phyloP scores from a whole-genome alignment of 164 flowering plant genomes.

The Umbilicus rupestris region DNA sequence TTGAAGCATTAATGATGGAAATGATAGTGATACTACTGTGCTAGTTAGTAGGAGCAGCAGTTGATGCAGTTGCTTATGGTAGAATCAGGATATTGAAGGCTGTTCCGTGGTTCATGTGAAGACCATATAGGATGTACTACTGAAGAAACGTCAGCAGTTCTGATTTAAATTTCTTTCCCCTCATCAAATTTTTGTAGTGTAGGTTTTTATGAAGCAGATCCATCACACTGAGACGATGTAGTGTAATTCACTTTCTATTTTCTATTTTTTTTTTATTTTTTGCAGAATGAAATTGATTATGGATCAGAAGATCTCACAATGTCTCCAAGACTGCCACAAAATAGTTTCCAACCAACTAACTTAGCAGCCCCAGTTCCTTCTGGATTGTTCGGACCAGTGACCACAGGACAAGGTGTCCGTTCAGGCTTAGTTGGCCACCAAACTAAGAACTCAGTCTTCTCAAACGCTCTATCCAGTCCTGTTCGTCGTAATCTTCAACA shows the following conservation, averaged over 20 bases:
- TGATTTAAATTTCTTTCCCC: not conserved
- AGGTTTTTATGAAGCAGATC: not conserved
- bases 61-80: not conserved
- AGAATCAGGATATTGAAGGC: no score
- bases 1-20: not conserved
- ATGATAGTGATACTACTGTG: not conserved
- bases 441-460: slow-evolving; percentile 51
- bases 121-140: not conserved
- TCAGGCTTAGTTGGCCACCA: slow-evolving; percentile 42
- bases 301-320: slow-evolving; percentile 53
- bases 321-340: slow-evolving; percentile 49
- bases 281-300: slow-evolving; percentile 70
- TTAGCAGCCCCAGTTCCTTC: slow-evolving; percentile 31
- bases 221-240: not conserved
- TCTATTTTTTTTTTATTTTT: not conserved
- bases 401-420: slow-evolving; percentile 34
- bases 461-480: slow-evolving; percentile 70
- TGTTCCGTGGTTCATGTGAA: no score
- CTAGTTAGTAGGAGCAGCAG: not conserved
- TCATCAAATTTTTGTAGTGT: no score
- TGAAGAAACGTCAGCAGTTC: not conserved
- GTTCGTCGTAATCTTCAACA: slow-evolving; percentile 56
- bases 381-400: slow-evolving; percentile 29
- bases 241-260: not conserved
- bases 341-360: slow-evolving; percentile 19